Conservation (phyloP, 192 early-diverging fungal genomes). For the Backusella luteola region DNA sequence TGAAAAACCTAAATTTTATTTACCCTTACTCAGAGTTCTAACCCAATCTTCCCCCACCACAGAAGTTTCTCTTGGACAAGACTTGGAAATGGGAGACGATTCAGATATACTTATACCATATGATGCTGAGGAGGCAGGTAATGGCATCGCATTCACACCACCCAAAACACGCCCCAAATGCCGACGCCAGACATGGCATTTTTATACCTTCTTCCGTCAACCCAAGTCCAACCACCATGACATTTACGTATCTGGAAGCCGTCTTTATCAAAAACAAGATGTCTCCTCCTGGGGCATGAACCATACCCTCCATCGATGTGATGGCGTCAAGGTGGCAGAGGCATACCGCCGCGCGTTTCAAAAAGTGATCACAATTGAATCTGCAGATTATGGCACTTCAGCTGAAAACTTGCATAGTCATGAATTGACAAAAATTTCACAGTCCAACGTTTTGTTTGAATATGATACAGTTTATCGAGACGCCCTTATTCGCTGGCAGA, state of each 20-base stretch:
- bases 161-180: not conserved
- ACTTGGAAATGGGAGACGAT: not conserved
- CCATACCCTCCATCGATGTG: not conserved
- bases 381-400: not conserved
- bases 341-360: constrained; percentile 30
- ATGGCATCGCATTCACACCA: not conserved
- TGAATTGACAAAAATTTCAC: constrained; percentile 8
- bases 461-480: constrained; percentile 23
- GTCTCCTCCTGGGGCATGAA: not conserved
- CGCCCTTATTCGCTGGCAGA: constrained; percentile 30
- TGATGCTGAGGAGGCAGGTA: not conserved
- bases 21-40: not conserved
- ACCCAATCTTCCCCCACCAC: not conserved
- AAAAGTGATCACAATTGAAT: constrained; percentile 31
- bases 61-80: not conserved
- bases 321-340: constrained; percentile 21
- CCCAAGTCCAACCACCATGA: not conserved
- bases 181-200: not conserved
- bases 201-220: not conserved
- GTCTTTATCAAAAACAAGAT: not conserved
- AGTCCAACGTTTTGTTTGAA: constrained; percentile 25
- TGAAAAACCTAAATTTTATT: not conserved
- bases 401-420: not conserved
- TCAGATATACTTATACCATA: not conserved
- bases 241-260: not conserved